Conservation (phyloP, 495 filamentous ascomycete species). For the Extremus antarcticus region DNA sequence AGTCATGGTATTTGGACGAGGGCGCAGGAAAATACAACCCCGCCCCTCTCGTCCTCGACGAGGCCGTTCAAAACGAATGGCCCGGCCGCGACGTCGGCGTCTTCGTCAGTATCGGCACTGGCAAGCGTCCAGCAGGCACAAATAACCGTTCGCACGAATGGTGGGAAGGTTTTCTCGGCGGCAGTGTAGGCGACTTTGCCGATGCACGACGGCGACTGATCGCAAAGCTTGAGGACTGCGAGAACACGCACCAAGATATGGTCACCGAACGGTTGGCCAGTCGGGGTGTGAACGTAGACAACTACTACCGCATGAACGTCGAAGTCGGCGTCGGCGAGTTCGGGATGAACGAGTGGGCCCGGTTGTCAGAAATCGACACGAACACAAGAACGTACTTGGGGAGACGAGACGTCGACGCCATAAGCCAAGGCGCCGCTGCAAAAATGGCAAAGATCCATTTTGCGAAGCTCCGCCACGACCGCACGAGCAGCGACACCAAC, state of each 20-base stretch:
- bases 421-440: conserved; percentile 63
- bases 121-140: conserved; percentile 67
- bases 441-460: conserved; percentile 76
- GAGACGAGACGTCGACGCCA: conserved; percentile 55
- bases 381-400: conserved; percentile 77
- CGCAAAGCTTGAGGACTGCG: conserved; percentile 87
- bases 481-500: conserved; percentile 4
- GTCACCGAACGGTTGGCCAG: conserved; percentile 61
- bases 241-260: conserved; percentile 81
- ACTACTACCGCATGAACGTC: conserved; percentile 96
- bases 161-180: conserved; percentile 85
- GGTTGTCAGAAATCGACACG: conserved; percentile 85
- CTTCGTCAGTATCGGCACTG: conserved; percentile 85
- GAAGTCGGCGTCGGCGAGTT: conserved; percentile 96
- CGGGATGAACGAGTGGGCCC: conserved; percentile 96
- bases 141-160: conserved; percentile 59
- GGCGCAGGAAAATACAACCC: conserved; percentile 89
- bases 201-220: conserved; percentile 78
- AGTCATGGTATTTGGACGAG: conserved; percentile 89
- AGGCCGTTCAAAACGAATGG: conserved; percentile 87
- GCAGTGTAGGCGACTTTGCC: conserved; percentile 64
- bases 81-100: conserved; percentile 82
- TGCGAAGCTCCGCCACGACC: conserved; percentile 42
- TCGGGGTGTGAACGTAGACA: conserved; percentile 70
- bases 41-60: conserved; percentile 71